A percentile compares a stretch with the other conserved stretches of the same genome.
Conservation (phyloP, 1,139 yeast genomes). For the Scheffersomyces segobiensis region DNA sequence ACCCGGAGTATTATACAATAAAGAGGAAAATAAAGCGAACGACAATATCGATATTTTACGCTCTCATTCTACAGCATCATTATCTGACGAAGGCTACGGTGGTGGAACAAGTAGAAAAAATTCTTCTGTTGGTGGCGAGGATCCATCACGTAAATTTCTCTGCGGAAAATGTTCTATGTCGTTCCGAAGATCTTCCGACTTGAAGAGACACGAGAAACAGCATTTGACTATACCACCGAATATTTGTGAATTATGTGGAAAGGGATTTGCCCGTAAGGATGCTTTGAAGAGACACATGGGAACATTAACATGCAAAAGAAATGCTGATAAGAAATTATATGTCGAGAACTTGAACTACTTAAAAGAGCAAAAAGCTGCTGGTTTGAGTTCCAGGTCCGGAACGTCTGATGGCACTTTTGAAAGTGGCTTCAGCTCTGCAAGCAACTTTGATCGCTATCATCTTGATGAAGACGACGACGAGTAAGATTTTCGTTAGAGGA, state of each 20-base stretch:
- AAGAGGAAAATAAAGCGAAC: conserved; percentile 6
- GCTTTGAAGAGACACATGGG: conserved; percentile 74
- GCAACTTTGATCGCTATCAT: background rate
- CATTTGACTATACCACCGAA: conserved; percentile 62
- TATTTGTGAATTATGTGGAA: conserved; percentile 72
- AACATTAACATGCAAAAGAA: conserved; percentile 71
- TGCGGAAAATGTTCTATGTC: conserved; percentile 54
- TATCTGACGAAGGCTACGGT: conserved; percentile 1
- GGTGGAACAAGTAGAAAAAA: conserved; percentile 3
- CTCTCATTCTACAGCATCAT: conserved; percentile 2
- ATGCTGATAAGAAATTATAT: conserved; percentile 51
- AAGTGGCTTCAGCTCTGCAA: background rate
- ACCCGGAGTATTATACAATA: conserved; percentile 3
- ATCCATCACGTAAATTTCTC: conserved; percentile 35
- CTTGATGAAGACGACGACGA: background rate
- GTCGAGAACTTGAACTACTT: conserved; percentile 36
- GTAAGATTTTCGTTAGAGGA: background rate
- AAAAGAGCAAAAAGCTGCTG: conserved; percentile 5
- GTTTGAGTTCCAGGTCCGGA: background rate
- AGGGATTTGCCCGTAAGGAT: conserved; percentile 81
- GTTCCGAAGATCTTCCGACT: conserved; percentile 62
- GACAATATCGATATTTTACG: conserved; percentile 2
- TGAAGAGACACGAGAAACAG: conserved; percentile 65
- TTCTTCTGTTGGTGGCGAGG: conserved; percentile 10
- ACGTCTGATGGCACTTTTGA: background rate